Conservation (phyloP, 371 early-diverging fungal species). For the Synchytrium microbalum region DNA sequence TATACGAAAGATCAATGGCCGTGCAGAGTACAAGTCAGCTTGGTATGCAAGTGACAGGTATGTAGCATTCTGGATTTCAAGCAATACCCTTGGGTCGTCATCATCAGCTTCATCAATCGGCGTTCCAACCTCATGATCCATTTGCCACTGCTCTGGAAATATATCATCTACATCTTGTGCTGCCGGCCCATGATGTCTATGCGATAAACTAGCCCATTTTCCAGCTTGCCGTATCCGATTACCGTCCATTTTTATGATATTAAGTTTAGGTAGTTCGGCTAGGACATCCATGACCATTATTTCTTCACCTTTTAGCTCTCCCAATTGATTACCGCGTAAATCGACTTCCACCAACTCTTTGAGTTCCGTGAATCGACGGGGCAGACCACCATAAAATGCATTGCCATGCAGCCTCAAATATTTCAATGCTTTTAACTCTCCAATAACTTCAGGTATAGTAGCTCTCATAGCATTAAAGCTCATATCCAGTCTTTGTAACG, state of each 20-base stretch:
- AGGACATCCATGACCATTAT: constrained; percentile 22
- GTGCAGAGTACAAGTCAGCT: constrained; percentile 6
- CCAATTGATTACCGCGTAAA: constrained; percentile 33
- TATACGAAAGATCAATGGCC: constrained; percentile 15
- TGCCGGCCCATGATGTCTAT: not conserved
- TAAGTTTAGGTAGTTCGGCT: constrained; percentile 15
- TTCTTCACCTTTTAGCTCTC: constrained; percentile 16
- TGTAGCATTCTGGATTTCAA: constrained; percentile 13
- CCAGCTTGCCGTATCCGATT: constrained; percentile 25
- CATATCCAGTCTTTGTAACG: constrained; percentile 64
- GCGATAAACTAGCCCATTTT: constrained; percentile 12
- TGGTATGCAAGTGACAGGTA: constrained; percentile 11
- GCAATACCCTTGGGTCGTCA: constrained; percentile 2
- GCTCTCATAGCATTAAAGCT: constrained; percentile 71
- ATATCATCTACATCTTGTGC: constrained; percentile 1
- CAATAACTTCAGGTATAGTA: constrained; percentile 61
- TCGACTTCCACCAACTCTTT: constrained; percentile 64
- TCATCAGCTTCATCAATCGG: constrained; percentile 1
- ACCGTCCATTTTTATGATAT: constrained; percentile 22
- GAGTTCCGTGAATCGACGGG: constrained; percentile 52
- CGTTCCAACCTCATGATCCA: not conserved
- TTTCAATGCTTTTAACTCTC: constrained; percentile 52
- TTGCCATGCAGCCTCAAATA: constrained; percentile 68
- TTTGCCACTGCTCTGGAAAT: not conserved
- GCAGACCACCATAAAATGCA: constrained; percentile 58